Evolutionary conservation across 352 stramenopile genomes (phyloP), one percentile per base, ranked within the genome.

Genomic region (Phytophthora pinifolia): DNA sequence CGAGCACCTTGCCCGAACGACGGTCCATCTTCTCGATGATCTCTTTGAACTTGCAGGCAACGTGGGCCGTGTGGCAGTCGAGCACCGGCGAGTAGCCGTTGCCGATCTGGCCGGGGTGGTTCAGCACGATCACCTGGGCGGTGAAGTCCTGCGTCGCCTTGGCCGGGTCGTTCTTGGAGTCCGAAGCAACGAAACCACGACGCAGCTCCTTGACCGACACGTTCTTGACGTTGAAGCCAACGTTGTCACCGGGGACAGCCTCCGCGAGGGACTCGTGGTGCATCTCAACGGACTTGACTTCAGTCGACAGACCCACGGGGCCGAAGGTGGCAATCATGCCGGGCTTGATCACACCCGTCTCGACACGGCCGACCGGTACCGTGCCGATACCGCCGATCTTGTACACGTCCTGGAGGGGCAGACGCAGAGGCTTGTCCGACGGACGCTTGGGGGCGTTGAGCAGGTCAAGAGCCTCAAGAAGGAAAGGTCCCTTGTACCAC

Each of bases 181-280:
- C 88, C 31, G 92, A 98, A 18, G 85, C 84, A 17, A 99, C 96
- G 67, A 92, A 95, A 35, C 97, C 97, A 64, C 96, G 86, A 54
- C 82, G 74, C 50, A 99, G 78, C 44, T 98, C 95, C 74, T 98
- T 97, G 3, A 97, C 74, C 5, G 81, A 88, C 30, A 99, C 71
- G 68, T 97, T 97, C 75, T 98, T 99, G 25, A 98, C 80, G 70
- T 98, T 98, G 77, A 99, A 98, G 54, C 97, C 96, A 46, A 99
- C 93, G 62, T 97, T 98, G 67, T 98, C 91, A 62, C 96, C 96
- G 13, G 96, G 88, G 14, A 86, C 41, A 51, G 96, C 97, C 72
- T 99, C 87, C 4, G 72, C 31, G 9, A 99, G 57, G n/a, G 75
- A 78, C 67, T 97, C 82, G 75, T 98, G 96, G 77, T 99, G 95